These are phyloP conservation scores for Phytophthora crassamura DNA, from an alignment of 352 stramenopile species.

Conservation along the genomic window DNA sequence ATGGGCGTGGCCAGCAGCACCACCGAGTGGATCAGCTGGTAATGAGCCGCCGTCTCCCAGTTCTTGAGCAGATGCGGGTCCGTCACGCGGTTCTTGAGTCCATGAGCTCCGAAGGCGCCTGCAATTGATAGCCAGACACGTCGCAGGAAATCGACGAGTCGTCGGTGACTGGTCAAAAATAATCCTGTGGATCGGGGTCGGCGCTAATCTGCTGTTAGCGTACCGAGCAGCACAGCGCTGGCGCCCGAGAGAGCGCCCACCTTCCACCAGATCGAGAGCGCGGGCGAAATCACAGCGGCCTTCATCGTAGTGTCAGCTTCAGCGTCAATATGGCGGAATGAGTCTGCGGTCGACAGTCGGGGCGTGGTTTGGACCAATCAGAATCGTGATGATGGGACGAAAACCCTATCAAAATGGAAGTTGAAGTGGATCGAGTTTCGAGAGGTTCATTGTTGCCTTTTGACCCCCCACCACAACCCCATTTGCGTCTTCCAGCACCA, in stretches of 20 bases:
- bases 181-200: neutral
- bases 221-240: conserved; percentile 65
- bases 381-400: conserved; percentile 22
- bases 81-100: conserved; percentile 66
- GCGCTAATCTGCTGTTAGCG: conserved; percentile 16
- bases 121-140: conserved; percentile 6
- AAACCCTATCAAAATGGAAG: conserved; percentile 14
- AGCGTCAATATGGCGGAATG: conserved; percentile 20
- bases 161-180: conserved; percentile 8
- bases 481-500: no score
- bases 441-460: neutral
- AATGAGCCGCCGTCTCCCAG: conserved; percentile 84
- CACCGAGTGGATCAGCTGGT: conserved; percentile 82
- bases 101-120: conserved; percentile 86
- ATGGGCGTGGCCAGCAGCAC: conserved; percentile 75
- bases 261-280: conserved; percentile 82
- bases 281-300: conserved; percentile 63
- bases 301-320: conserved; percentile 45
- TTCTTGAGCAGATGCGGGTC: conserved; percentile 86
- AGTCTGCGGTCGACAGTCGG: neutral
- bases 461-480: no score
- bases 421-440: conserved; percentile 23
- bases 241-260: conserved; percentile 74
- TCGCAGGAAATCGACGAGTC: conserved; percentile 9
- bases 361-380: conserved; percentile 29